These are phyloP conservation scores for Trametes elegans DNA, from an alignment of 768 basidiomycete genomes.

Conservation along the genomic window DNA sequence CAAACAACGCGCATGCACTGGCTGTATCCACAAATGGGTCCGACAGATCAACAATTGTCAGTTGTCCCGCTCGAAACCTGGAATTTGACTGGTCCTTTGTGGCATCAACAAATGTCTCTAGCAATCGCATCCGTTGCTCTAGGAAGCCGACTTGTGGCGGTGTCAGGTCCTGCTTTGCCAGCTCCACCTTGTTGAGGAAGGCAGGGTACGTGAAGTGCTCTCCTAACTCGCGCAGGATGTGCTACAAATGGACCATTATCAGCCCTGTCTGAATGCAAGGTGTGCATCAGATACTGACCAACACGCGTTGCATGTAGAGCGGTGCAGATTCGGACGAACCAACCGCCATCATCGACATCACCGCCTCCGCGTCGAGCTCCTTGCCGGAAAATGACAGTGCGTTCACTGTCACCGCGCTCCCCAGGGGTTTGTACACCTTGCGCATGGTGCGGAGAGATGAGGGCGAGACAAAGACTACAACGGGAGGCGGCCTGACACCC, in stretches of 20 bases:
- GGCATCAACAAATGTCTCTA: slow-evolving; percentile 53
- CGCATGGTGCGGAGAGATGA: not conserved
- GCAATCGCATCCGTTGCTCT: slow-evolving; percentile 59
- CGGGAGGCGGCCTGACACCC: slow-evolving; percentile 39
- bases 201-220: slow-evolving; percentile 52
- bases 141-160: slow-evolving; percentile 52
- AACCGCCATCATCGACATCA: slow-evolving; percentile 74
- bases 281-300: slow-evolving; percentile 37
- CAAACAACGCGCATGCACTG: slow-evolving; percentile 68
- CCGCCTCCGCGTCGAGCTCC: slow-evolving; percentile 67
- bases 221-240: slow-evolving; percentile 60
- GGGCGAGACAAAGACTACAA: not conserved
- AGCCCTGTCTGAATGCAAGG: not conserved
- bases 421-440: slow-evolving; percentile 16
- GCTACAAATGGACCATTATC: slow-evolving; percentile 41
- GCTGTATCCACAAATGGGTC: slow-evolving; percentile 70
- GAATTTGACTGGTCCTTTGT: slow-evolving; percentile 22
- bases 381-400: slow-evolving; percentile 53
- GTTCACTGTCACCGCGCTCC: slow-evolving; percentile 46
- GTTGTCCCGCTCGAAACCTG: slow-evolving; percentile 49
- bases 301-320: slow-evolving; percentile 64
- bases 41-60: slow-evolving; percentile 70
- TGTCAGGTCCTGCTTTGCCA: slow-evolving; percentile 51
- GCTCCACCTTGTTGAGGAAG: slow-evolving; percentile 48
- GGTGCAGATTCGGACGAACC: slow-evolving; percentile 60